Base-by-base conservation (phyloP, 1,139 yeast genomes). In the Saccharomyces pastorianus region DNA sequence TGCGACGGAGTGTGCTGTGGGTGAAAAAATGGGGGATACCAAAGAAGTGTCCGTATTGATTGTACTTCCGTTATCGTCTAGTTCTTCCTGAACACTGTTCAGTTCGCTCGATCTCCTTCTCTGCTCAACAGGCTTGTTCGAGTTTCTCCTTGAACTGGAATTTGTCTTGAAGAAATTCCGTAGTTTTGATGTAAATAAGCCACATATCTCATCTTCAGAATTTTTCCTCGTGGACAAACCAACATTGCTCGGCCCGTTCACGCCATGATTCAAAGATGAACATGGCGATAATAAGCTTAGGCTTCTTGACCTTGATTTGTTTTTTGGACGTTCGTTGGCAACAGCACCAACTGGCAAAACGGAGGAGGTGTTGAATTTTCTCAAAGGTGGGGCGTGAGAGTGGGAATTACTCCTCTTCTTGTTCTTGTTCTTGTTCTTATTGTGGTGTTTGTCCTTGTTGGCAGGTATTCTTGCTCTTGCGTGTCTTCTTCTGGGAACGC, bases 401-500 rank as follows among this genome's bases (percentile, higher is more conserved):
- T 44, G 44, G 2, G 17, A n/a, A 9, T 29, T 27, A 6, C n/a
- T 32, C 20, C 28, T 8, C 5, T 31, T 34, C 51, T 17, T 44
- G 32, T 2, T 49, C 42, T 20, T 20, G 23, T 20, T 20, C 23
- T 20, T 20, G 23, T 20, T 20, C 3, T 20, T 20, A 4, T 20
- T 20, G 4, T 20, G 23, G 23, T 23, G 47, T 48, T 25, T 17
- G 27, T n/a, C 9, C 42, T 50, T 46, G 28, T 31, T 9, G n/a
- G 32, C 50, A 64, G 56, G 14, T 66, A 23, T 61, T 31, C 61
- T 55, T 47, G 60, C 59, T 27, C 71, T 64, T 53, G 80, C 68
- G 47, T 81, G 67, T 65, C 90, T 75, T 61, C 91, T 75, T 61
- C 90, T 73, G 4, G 95, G 95, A 7, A 86, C 88, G 0, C 88